phyloP scores from a whole-genome alignment of 345 rosid genomes.

The Salix viminalis region DNA sequence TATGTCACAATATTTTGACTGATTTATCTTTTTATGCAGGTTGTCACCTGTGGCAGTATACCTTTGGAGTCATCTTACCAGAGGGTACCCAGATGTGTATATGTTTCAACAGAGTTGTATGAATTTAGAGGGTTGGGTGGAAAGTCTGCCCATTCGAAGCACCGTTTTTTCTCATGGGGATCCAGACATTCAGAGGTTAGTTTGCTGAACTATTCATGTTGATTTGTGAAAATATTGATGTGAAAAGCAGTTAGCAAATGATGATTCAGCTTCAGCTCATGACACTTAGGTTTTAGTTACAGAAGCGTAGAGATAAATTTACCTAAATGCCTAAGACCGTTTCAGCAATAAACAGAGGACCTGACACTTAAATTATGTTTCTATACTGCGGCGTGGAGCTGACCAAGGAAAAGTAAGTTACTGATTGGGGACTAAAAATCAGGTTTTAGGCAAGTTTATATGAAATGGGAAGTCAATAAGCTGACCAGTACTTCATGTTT shows the following conservation, averaged over 20 bases:
- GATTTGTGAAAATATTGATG: not conserved
- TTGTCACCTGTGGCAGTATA: conserved; percentile 92
- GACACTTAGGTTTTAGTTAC: not conserved
- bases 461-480: not conserved
- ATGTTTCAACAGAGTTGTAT: conserved; percentile 70
- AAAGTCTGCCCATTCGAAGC: conserved; percentile 69
- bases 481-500: not conserved
- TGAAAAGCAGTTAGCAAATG: not conserved
- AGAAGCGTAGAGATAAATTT: not conserved
- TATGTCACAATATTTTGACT: not conserved
- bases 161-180: conserved; percentile 86
- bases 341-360: not conserved
- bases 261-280: conserved; percentile 9
- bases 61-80: conserved; percentile 87
- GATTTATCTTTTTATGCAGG: conserved; percentile 38
- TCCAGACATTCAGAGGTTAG: conserved; percentile 76
- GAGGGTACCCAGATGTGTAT: conserved; percentile 71
- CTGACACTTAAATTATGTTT: not conserved
- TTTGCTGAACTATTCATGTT: not conserved
- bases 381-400: not conserved
- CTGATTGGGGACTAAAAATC: not conserved
- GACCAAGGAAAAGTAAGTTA: not conserved
- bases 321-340: not conserved
- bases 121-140: conserved; percentile 74
- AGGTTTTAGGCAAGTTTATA: not conserved